phyloP scores from a whole-genome alignment of 305 asterid species.

The Plantago lanceolata region DNA sequence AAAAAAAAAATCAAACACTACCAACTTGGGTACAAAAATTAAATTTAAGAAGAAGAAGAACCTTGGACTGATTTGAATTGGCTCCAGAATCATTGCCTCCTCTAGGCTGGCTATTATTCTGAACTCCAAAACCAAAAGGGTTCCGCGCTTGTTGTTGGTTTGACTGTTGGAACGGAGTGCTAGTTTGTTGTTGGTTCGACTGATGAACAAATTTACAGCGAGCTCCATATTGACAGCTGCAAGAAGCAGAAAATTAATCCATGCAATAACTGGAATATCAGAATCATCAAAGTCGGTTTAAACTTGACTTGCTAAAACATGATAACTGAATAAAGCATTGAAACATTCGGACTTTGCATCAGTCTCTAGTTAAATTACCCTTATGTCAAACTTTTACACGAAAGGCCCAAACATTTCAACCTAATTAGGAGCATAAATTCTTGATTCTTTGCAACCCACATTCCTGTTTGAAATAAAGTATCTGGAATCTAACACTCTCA shows the following conservation, averaged over 20 bases:
- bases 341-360: not conserved
- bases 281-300: conserved; percentile 7
- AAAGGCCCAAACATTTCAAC: not conserved
- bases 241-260: conserved; percentile 31
- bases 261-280: conserved; percentile 5
- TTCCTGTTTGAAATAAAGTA: not conserved
- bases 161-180: conserved; percentile 31
- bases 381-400: too few species aligned
- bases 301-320: not conserved
- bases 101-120: conserved; percentile 49
- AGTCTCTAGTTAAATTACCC: not conserved
- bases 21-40: not conserved
- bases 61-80: conserved; percentile 66
- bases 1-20: not conserved
- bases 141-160: conserved; percentile 47
- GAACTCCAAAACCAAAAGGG: conserved; percentile 78
- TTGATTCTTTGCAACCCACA: not conserved
- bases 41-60: conserved; percentile 26
- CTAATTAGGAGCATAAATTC: not conserved
- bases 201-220: conserved; percentile 73
- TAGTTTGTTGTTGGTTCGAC: conserved; percentile 46
- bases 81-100: conserved; percentile 51
- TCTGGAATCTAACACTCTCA: not conserved
- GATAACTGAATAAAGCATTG: not conserved
- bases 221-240: conserved; percentile 75